phyloP scores from a whole-genome alignment of 345 rosid species.

The Hypericum androsaemum region DNA sequence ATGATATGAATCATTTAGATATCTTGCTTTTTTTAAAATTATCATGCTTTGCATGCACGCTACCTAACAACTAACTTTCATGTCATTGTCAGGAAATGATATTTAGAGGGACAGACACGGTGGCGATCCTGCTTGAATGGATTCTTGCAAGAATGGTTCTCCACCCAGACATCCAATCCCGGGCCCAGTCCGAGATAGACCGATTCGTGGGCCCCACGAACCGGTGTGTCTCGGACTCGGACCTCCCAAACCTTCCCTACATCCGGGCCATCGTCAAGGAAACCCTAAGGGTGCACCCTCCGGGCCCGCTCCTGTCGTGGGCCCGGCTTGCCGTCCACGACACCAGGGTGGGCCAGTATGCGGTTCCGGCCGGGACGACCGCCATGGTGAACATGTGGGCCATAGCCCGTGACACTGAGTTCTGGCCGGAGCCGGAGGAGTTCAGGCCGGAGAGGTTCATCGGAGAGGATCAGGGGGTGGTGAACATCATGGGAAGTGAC shows the following conservation, averaged over 20 bases:
- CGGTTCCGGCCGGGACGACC: too few species aligned
- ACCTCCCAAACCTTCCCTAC: conserved; percentile 46
- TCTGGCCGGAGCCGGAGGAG: too few species aligned
- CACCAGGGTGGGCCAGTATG: too few species aligned
- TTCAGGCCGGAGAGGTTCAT: too few species aligned
- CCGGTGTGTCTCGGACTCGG: conserved; percentile 38
- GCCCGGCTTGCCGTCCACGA: too few species aligned
- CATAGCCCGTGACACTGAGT: too few species aligned
- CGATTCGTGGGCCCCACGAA: conserved; percentile 16
- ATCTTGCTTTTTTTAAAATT: not conserved
- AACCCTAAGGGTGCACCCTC: conserved; percentile 73
- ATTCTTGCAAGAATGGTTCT: conserved; percentile 50
- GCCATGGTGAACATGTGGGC: too few species aligned
- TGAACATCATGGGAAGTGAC: too few species aligned
- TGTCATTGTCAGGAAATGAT: conserved; percentile 42
- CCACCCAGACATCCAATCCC: conserved; percentile 47
- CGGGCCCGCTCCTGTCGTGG: conserved; percentile 40
- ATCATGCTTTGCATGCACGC: not conserved
- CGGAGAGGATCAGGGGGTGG: too few species aligned
- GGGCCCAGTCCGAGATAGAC: conserved; percentile 57
- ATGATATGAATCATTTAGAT: not conserved
- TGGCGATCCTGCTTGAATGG: conserved; percentile 54
- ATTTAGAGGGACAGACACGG: conserved; percentile 57
- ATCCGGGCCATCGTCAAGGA: conserved; percentile 64
- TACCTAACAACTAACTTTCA: not conserved